phyloP scores from a whole-genome alignment of 1,284 basidiomycete species.

The Tylopilus orsonianus region DNA sequence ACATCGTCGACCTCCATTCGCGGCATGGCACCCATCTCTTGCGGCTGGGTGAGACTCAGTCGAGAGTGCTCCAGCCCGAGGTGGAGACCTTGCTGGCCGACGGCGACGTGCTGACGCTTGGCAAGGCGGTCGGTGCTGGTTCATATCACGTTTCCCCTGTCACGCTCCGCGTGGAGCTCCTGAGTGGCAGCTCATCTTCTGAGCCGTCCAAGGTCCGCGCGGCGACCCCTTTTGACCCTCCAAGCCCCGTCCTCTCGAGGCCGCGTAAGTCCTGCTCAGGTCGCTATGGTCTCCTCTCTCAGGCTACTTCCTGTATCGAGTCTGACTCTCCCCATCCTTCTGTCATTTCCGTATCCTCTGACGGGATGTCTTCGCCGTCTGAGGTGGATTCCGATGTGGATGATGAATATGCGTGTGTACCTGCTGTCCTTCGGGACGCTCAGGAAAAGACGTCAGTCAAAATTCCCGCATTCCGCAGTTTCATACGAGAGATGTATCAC shows the following conservation, averaged over 20 bases:
- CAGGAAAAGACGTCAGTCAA: conserved; percentile 22
- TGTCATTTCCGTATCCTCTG: conserved; percentile 38
- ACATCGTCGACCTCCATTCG: conserved; percentile 34
- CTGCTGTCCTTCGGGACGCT: conserved; percentile 19
- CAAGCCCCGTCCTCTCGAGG: conserved; percentile 14
- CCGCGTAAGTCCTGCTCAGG: conserved; percentile 36
- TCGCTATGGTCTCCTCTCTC: conserved; percentile 53
- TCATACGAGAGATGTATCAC: conserved; percentile 33
- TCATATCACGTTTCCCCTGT: conserved; percentile 59
- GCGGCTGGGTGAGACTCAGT: conserved; percentile 22
- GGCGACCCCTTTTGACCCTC: conserved; percentile 8
- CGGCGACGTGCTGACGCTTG: conserved; percentile 70
- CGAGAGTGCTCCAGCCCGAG: conserved; percentile 28
- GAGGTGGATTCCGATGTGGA: conserved; percentile 58
- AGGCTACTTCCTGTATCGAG: conserved; percentile 31
- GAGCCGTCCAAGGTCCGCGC: conserved; percentile 5
- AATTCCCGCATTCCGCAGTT: conserved; percentile 34
- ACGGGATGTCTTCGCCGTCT: conserved; percentile 30
- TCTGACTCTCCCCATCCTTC: conserved; percentile 37
- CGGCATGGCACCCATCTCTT: conserved; percentile 33
- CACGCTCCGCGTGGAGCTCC: conserved; percentile 54
- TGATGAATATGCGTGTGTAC: conserved; percentile 37
- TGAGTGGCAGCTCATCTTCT: conserved; percentile 34
- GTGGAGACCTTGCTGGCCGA: conserved; percentile 50
- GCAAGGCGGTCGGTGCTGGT: conserved; percentile 65